Conservation (phyloP, 176 grass and related monocot species). For the Bolboschoenus planiculmis region DNA sequence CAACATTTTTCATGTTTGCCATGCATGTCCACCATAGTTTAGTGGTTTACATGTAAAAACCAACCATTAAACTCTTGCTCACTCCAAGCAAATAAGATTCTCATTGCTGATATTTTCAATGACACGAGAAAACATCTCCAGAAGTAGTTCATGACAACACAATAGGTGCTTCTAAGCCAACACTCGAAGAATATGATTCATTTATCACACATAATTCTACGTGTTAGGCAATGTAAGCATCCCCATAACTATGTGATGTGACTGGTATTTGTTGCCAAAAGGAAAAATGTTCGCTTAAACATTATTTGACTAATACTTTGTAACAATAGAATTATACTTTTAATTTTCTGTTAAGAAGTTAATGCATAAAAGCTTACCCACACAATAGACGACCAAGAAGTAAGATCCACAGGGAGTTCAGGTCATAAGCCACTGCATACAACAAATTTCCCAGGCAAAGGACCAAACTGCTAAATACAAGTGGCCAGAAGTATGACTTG, state of each 20-base stretch:
- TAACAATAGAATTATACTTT: not conserved
- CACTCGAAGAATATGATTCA: not conserved
- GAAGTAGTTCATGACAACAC: not conserved
- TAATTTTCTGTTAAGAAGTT: not conserved
- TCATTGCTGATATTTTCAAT: not conserved
- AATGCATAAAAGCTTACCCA: constrained; percentile 41
- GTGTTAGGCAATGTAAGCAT: not conserved
- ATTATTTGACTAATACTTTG: too few relatives aligned
- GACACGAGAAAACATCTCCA: not conserved
- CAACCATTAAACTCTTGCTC: not conserved
- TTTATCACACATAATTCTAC: not conserved
- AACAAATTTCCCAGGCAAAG: constrained; percentile 75
- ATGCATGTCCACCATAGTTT: not conserved
- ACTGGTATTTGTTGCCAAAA: too few relatives aligned
- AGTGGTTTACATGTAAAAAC: not conserved
- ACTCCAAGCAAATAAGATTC: not conserved
- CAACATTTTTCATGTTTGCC: not conserved
- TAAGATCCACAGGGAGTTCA: constrained; percentile 58
- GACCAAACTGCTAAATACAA: constrained; percentile 84
- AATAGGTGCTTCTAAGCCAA: not conserved
- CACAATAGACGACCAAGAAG: constrained; percentile 67
- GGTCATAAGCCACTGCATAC: constrained; percentile 77
- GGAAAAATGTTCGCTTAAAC: too few relatives aligned
- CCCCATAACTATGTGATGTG: not conserved
- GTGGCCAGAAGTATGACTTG: constrained; percentile 81